phyloP scores from a whole-genome alignment of 805 yeast genomes.

The Candida boidinii region DNA sequence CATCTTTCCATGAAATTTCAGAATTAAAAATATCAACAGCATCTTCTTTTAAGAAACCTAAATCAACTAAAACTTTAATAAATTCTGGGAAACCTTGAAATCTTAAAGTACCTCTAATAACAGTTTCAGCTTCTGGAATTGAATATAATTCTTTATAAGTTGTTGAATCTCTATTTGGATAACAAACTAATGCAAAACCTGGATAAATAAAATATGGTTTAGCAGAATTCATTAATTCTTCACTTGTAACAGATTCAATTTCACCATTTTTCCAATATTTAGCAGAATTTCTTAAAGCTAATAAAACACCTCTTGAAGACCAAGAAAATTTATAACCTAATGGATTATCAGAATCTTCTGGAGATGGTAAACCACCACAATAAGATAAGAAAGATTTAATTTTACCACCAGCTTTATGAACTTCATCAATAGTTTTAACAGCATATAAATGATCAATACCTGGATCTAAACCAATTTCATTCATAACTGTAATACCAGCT shows the following conservation, averaged over 20 bases:
- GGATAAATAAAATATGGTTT: conserved; percentile 94
- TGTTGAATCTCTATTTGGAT: conserved; percentile 98
- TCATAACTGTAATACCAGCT: conserved; percentile 97
- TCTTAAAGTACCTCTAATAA: conserved; percentile 94
- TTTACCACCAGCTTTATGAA: conserved; percentile 85
- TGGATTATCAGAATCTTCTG: conserved; percentile 96
- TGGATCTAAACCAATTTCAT: conserved; percentile 98
- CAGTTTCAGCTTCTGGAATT: conserved; percentile 96
- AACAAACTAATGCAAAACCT: conserved; percentile 88
- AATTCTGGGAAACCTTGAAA: conserved; percentile 99
- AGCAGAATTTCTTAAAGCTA: conserved; percentile 93
- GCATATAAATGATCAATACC: conserved; percentile 98
- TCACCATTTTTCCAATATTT: conserved; percentile 82
- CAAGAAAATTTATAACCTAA: conserved; percentile 98
- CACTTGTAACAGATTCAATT: conserved; percentile 70
- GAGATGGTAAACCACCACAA: conserved; percentile 99
- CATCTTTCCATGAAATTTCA: conserved; percentile 78
- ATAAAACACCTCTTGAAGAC: conserved; percentile 96
- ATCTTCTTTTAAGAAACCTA: conserved; percentile 84
- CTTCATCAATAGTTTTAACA: conserved; percentile 96
- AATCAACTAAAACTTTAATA: conserved; percentile 87
- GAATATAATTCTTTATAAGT: conserved; percentile 83
- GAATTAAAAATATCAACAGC: conserved; percentile 49
- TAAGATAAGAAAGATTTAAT: conserved; percentile 89
- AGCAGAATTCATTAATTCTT: conserved; percentile 91